Evolutionary conservation across 805 yeast species (phyloP).

Genomic region (Candida verbasci): DNA sequence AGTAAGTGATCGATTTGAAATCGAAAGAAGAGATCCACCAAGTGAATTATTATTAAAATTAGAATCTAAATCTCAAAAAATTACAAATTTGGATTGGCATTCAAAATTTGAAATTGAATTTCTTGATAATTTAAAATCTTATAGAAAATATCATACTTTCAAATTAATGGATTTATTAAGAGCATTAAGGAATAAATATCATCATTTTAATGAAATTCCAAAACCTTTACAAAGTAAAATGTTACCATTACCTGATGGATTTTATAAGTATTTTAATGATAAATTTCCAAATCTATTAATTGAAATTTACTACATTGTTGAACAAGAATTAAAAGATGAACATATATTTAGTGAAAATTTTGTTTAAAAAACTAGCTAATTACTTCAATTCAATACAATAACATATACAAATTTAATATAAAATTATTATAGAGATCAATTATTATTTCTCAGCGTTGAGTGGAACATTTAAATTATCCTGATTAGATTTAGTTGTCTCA

Average conservation of each 20-base stretch:
- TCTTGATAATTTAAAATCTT: slow-evolving; percentile 81
- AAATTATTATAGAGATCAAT: too few species aligned
- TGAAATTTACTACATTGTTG: slow-evolving; percentile 64
- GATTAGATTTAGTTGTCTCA: too few species aligned
- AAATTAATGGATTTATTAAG: slow-evolving; percentile 82
- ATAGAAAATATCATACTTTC: slow-evolving; percentile 77
- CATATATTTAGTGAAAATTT: slow-evolving; percentile 46
- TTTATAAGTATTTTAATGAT: slow-evolving; percentile 66
- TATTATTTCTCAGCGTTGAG: too few species aligned
- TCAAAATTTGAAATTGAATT: slow-evolving; percentile 63
- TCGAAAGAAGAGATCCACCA: slow-evolving; percentile 78
- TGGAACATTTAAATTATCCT: too few species aligned
- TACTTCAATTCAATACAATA: too few species aligned
- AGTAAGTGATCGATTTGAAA: slow-evolving; percentile 87
- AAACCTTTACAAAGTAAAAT: slow-evolving; percentile 55
- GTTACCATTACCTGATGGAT: slow-evolving; percentile 82
- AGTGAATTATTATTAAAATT: slow-evolving; percentile 51
- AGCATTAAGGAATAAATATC: slow-evolving; percentile 89
- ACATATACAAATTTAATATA: too few species aligned
- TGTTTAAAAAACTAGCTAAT: slow-evolving; percentile 1
- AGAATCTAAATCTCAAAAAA: slow-evolving; percentile 46
- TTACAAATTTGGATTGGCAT: slow-evolving; percentile 75
- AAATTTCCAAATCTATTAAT: slow-evolving; percentile 78
- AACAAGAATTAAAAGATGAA: slow-evolving; percentile 56
- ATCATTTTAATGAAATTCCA: slow-evolving; percentile 90